phyloP scores from a whole-genome alignment of 371 early-diverging fungal genomes.

The Syncephalastrum sp. region DNA sequence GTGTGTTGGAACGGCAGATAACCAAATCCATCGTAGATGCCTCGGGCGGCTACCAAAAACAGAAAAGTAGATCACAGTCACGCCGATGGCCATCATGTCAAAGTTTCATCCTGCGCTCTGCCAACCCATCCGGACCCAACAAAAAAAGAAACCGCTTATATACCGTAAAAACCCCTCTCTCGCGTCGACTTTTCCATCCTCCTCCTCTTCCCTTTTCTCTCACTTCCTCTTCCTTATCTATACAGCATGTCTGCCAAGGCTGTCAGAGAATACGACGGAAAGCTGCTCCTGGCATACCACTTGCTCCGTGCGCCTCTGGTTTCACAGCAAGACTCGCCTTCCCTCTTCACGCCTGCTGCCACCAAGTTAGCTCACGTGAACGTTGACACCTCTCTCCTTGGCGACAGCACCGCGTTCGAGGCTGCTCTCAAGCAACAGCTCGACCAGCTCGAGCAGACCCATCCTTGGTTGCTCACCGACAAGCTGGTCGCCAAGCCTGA shows the following conservation, averaged over 20 bases:
- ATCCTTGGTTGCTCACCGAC: slow-evolving; percentile 84
- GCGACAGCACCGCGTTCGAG: slow-evolving; percentile 44
- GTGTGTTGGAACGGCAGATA: slow-evolving; percentile 5
- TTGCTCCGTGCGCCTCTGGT: slow-evolving; percentile 72
- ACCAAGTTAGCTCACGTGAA: slow-evolving; percentile 80
- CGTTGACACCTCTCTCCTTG: slow-evolving; percentile 64
- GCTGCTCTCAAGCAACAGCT: slow-evolving; percentile 66
- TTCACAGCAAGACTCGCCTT: slow-evolving; percentile 41
- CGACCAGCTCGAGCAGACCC: slow-evolving; percentile 65
- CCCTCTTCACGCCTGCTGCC: slow-evolving; percentile 68
- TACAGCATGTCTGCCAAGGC: slow-evolving; percentile 91
- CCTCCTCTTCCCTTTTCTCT: slow-evolving; percentile 6
- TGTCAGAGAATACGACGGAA: slow-evolving; percentile 96
- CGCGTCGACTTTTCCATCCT: slow-evolving; percentile 5
- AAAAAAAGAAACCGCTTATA: slow-evolving; percentile 7
- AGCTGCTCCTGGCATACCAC: slow-evolving; percentile 89
- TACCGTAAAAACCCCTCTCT: background rate
- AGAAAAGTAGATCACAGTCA: slow-evolving; percentile 8
- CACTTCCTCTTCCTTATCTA: slow-evolving; percentile 4
- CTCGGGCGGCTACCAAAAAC: too few relatives aligned
- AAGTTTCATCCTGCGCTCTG: background rate
- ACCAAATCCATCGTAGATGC: background rate
- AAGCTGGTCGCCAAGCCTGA: slow-evolving; percentile 96
- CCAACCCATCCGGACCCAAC: slow-evolving; percentile 8
- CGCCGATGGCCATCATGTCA: slow-evolving; percentile 12